Percentiles rank a stretch among this genome's conserved stretches.
phyloP scores from a whole-genome alignment of 148 eudicot species.

The Camellia granthamiana region DNA sequence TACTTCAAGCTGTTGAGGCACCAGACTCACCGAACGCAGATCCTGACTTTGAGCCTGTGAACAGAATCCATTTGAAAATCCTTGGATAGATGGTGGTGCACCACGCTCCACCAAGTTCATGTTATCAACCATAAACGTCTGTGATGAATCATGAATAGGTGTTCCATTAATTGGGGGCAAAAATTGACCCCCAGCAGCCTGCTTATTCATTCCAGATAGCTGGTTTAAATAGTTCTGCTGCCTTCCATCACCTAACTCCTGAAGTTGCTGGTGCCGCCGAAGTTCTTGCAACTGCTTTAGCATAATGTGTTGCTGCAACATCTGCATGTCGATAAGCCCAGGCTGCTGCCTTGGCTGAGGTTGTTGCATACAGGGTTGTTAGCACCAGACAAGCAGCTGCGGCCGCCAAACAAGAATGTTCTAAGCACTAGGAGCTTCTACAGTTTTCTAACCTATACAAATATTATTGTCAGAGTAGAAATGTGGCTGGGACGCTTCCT shows the following conservation, averaged over 20 bases:
- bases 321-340: conserved; percentile 34
- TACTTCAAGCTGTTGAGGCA: conserved; percentile 29
- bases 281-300: conserved; percentile 61
- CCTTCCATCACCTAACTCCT: conserved; percentile 36
- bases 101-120: conserved; percentile 42
- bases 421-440: not conserved
- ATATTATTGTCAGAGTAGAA: not conserved
- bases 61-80: conserved; percentile 35
- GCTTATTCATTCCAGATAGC: conserved; percentile 27
- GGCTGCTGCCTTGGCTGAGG: conserved; percentile 35
- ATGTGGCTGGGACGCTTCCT: not conserved
- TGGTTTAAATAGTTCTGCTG: conserved; percentile 45
- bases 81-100: conserved; percentile 34
- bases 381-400: not conserved
- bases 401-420: not conserved
- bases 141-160: conserved; percentile 30
- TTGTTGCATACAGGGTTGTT: conserved; percentile 24
- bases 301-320: conserved; percentile 56
- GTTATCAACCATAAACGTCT: conserved; percentile 34
- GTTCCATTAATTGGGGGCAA: conserved; percentile 29
- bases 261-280: conserved; percentile 52
- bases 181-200: conserved; percentile 29
- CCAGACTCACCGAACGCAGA: conserved; percentile 17
- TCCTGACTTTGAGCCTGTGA: conserved; percentile 31
- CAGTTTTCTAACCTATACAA: conserved; percentile 5